phyloP scores from a whole-genome alignment of 1,139 yeast species.

The Yamadazyma sp. region DNA sequence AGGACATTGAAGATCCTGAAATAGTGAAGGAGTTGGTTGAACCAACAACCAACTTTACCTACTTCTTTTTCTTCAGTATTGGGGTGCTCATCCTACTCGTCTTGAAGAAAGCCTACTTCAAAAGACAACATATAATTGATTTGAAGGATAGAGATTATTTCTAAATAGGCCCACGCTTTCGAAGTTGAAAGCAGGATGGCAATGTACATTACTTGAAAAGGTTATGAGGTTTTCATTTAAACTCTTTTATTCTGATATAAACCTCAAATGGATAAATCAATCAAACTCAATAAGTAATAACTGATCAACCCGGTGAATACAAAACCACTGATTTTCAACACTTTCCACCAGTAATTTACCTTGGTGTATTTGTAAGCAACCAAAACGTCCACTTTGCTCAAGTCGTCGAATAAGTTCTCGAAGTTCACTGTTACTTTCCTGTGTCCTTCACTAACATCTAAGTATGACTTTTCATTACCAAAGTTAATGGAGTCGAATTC shows the following conservation, averaged over 20 bases:
- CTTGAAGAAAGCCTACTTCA: conserved; percentile 19
- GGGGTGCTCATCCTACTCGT: conserved; percentile 16
- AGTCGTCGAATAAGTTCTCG: conserved; percentile 68
- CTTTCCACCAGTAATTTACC: conserved; percentile 58
- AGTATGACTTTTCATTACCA: conserved; percentile 58
- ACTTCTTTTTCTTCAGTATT: conserved; percentile 20
- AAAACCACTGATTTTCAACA: conserved; percentile 64
- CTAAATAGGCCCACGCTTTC: conserved; percentile 3
- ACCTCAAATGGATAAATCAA: conserved; percentile 31
- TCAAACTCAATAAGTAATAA: conserved; percentile 48
- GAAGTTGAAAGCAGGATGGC: neutral
- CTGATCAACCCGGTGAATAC: conserved; percentile 63
- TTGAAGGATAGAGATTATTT: conserved; percentile 28
- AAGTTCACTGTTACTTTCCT: conserved; percentile 68
- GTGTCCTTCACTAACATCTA: conserved; percentile 80
- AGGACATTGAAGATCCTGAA: conserved; percentile 7
- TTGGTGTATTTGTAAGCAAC: conserved; percentile 64
- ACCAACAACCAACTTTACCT: conserved; percentile 16
- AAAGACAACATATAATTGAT: conserved; percentile 27
- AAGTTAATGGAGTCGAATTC: conserved; percentile 36
- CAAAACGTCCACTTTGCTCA: conserved; percentile 55
- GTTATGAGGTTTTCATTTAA: neutral
- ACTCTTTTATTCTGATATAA: neutral
- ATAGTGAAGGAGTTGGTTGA: conserved; percentile 9
- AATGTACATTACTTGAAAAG: too few species aligned